Conservation (phyloP, 768 basidiomycete species). For the Floccularia luteovirens region DNA sequence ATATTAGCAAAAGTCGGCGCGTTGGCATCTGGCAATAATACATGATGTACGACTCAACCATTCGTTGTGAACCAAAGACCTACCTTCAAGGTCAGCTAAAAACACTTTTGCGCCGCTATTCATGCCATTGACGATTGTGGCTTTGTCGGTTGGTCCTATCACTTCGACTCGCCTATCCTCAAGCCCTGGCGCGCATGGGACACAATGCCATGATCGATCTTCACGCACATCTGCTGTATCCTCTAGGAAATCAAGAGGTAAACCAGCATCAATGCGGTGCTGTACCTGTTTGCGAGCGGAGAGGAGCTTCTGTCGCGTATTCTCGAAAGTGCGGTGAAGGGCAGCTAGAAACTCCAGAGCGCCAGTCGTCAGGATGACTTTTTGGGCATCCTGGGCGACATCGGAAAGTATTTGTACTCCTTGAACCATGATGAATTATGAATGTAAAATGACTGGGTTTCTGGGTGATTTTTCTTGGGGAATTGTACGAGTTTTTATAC, state of each 20-base stretch:
- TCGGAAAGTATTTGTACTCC: slow-evolving; percentile 61
- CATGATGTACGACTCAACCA: slow-evolving; percentile 3
- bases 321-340: slow-evolving; percentile 89
- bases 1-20: slow-evolving; percentile 91
- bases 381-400: slow-evolving; percentile 56
- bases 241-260: slow-evolving; percentile 73
- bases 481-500: too few species aligned
- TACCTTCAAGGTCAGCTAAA: slow-evolving; percentile 99
- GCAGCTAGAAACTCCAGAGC: slow-evolving; percentile 86
- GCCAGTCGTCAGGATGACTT: slow-evolving; percentile 74
- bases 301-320: slow-evolving; percentile 76
- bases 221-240: slow-evolving; percentile 88
- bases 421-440: slow-evolving; percentile 41
- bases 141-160: slow-evolving; percentile 94
- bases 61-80: background rate
- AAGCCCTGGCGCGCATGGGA: slow-evolving; percentile 83
- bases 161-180: slow-evolving; percentile 97
- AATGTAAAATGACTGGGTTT: too few species aligned
- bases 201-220: slow-evolving; percentile 89
- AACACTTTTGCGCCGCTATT: slow-evolving; percentile 96
- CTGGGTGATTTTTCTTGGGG: slow-evolving; percentile 1
- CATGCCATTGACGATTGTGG: slow-evolving; percentile 98
- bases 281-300: slow-evolving; percentile 73
- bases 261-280: slow-evolving; percentile 71
- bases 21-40: slow-evolving; percentile 64